These are phyloP conservation scores for Oxalis stricta DNA, from an alignment of 441 rosid species.

Conservation along the genomic window DNA sequence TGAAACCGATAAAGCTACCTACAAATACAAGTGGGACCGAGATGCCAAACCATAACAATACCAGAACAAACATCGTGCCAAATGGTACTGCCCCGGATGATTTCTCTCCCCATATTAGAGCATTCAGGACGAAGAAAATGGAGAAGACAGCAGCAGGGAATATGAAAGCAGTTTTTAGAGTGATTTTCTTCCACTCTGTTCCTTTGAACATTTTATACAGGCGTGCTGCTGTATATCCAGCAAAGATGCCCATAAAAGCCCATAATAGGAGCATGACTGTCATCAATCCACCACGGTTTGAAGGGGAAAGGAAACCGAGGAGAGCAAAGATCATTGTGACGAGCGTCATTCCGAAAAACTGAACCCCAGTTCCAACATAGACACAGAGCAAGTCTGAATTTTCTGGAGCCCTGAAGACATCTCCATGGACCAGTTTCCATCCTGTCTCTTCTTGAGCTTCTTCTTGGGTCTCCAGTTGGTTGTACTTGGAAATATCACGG, in stretches of 20 bases:
- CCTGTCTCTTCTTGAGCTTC: slow-evolving; percentile 89
- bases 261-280: slow-evolving; percentile 82
- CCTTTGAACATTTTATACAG: slow-evolving; percentile 74
- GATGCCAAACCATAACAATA: slow-evolving; percentile 87
- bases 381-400: slow-evolving; percentile 72
- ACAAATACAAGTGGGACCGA: slow-evolving; percentile 78
- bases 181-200: slow-evolving; percentile 75
- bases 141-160: slow-evolving; percentile 59
- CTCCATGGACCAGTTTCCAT: slow-evolving; percentile 90
- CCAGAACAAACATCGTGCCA: slow-evolving; percentile 83
- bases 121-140: slow-evolving; percentile 70
- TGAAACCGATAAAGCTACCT: slow-evolving; percentile 67
- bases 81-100: slow-evolving; percentile 92
- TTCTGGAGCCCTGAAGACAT: slow-evolving; percentile 73
- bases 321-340: slow-evolving; percentile 82
- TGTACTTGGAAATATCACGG: slow-evolving; percentile 87
- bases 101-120: slow-evolving; percentile 83
- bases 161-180: slow-evolving; percentile 63
- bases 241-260: slow-evolving; percentile 90
- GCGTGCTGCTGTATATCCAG: slow-evolving; percentile 72
- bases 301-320: slow-evolving; percentile 85
- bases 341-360: slow-evolving; percentile 80
- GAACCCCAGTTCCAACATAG: slow-evolving; percentile 94
- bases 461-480: slow-evolving; percentile 90
- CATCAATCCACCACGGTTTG: slow-evolving; percentile 87